Conservation (phyloP, 179 eudicot genomes). For the Beta macrorhiza region DNA sequence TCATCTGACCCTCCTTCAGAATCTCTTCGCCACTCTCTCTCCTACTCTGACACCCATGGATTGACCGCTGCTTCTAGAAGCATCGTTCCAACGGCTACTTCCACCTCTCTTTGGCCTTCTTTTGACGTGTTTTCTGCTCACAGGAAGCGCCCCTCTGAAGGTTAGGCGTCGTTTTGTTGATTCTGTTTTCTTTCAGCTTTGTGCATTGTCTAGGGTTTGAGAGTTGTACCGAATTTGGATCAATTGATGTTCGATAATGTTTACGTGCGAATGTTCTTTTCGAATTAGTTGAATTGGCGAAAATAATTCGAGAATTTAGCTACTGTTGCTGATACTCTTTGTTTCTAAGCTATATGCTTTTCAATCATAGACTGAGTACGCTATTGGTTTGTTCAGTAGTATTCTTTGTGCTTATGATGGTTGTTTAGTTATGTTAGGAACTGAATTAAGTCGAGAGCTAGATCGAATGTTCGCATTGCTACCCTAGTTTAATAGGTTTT, state of each 20-base stretch:
- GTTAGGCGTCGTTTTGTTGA: constrained; percentile 3
- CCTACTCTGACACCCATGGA: neutral
- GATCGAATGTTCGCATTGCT: neutral
- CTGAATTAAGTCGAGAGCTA: neutral
- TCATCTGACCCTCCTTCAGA: constrained; percentile 8
- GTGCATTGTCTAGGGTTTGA: neutral
- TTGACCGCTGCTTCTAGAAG: neutral
- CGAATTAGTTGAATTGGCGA: neutral
- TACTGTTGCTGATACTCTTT: too few relatives aligned
- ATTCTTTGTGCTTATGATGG: neutral
- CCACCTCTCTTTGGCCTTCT: constrained; percentile 19
- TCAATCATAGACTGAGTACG: neutral
- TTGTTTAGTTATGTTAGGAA: neutral
- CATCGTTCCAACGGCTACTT: neutral
- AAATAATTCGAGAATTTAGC: neutral
- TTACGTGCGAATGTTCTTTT: neutral
- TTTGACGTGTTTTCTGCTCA: constrained; percentile 15
- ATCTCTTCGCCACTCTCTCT: neutral
- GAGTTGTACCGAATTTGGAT: neutral
- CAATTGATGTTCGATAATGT: neutral
- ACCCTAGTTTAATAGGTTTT: neutral
- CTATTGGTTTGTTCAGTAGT: neutral
- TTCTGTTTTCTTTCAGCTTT: neutral
- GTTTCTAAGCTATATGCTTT: neutral
- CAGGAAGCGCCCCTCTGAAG: constrained; percentile 32